Evolutionary conservation across 495 filamentous ascomycete species (phyloP), one percentile per base, ranked within the genome.

Genomic region (Penicillium paxilli): DNA sequence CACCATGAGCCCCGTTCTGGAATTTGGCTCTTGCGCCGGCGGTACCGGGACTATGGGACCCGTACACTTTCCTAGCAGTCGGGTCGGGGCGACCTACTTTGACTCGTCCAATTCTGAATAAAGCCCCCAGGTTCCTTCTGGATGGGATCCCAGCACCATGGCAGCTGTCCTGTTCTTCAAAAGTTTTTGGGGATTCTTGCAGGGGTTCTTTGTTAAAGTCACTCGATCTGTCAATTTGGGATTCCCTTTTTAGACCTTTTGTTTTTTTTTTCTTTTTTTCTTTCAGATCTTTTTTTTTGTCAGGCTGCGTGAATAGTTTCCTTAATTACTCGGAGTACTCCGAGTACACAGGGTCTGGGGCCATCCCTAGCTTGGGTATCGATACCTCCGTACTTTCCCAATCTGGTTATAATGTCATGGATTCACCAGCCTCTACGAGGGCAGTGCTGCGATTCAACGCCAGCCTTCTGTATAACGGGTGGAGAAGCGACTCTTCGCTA

Each of bases 21-120:
- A 47, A 25, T 40, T 56, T 54, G 63, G 57, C 51, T 51, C 55
- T 44, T 53, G 58, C 47, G 51, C 58, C 44, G 32, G 54, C 52
- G 61, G 54, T 67, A 56, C 64, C 64, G 64, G 60, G 54, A 32
- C 52, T 16, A 46, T 65, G 64, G 64, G 51, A 59, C 58, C 64
- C 55, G 53, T 42, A 51, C 26, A 44, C 55, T 49, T 59, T 67
- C 64, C 64, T 40, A 52, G 28, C 47, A 49, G 52, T 61, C 56
- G 64, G 64, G 64, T 64, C 61, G 50, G 47, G 52, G 49, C 35
- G 25, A 47, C 46, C 38, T 49, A 24, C 52, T 59, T 47, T 59
- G 48, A 61, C 63, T 57, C 57, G 60, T 56, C 57, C 30, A 22
- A 41, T 57, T 58, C 19, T n/a, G 19, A 61, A 61, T 45, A 44